Percentiles rank a stretch among this genome's conserved stretches.
Conservation (phyloP, 257 asterid genomes). For the Forsythia viridissima region DNA sequence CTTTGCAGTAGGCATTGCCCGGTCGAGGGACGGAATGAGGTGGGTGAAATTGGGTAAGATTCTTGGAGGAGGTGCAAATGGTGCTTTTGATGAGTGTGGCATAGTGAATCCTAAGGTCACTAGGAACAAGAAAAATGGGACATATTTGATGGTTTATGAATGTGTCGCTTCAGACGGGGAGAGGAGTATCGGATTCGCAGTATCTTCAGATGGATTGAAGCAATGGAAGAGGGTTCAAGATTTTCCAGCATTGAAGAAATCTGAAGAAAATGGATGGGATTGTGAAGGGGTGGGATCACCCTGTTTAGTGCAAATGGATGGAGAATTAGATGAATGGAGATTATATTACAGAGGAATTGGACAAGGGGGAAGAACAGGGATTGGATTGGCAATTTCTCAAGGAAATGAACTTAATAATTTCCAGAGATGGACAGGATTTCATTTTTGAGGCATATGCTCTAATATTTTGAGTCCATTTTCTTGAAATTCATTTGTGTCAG, state of each 20-base stretch:
- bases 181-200: constrained; percentile 64
- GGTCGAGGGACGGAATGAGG: constrained; percentile 88
- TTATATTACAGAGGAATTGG: constrained; percentile 82
- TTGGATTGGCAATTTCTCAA: constrained; percentile 75
- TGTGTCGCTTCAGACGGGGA: constrained; percentile 58
- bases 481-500: background rate
- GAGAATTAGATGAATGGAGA: constrained; percentile 71
- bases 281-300: constrained; percentile 80
- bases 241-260: constrained; percentile 43
- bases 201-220: constrained; percentile 71
- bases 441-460: constrained; percentile 36
- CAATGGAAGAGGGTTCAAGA: constrained; percentile 64
- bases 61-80: constrained; percentile 43
- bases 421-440: constrained; percentile 69
- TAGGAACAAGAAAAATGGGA: constrained; percentile 60
- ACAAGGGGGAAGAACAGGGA: constrained; percentile 66
- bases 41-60: constrained; percentile 83
- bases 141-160: constrained; percentile 80
- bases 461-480: background rate
- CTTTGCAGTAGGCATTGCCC: constrained; percentile 62
- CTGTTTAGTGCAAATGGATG: constrained; percentile 78
- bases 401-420: constrained; percentile 44
- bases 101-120: constrained; percentile 52
- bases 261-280: constrained; percentile 71
- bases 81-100: constrained; percentile 68